Percentiles rank a stretch among this genome's conserved stretches.
These are phyloP conservation scores for Pseudogymnoascus sp. DNA, from an alignment of 2,329 filamentous ascomycete species.

Conservation along the genomic window DNA sequence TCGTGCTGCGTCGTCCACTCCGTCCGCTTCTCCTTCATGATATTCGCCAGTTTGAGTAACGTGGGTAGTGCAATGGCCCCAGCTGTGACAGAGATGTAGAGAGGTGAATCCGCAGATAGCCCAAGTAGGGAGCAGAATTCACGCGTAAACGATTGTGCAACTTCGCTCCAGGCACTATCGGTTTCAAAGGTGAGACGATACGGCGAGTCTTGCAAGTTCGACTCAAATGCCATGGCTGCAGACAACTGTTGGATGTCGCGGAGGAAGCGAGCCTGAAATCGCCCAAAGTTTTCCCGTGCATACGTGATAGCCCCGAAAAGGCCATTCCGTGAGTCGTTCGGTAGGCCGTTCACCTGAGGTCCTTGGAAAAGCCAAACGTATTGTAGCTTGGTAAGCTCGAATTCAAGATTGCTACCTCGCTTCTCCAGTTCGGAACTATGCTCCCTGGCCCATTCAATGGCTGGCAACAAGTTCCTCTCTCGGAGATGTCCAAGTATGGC, in stretches of 20 bases:
- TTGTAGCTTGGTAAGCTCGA: conserved; percentile 83
- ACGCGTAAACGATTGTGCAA: conserved; percentile 77
- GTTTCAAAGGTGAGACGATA: conserved; percentile 74
- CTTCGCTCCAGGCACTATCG: conserved; percentile 68
- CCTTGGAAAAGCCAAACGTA: conserved; percentile 83
- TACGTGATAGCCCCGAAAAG: conserved; percentile 63
- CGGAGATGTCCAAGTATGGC: conserved; percentile 73
- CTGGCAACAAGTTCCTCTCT: conserved; percentile 64
- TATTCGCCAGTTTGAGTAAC: conserved; percentile 76
- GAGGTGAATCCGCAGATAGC: conserved; percentile 80
- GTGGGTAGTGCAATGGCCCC: conserved; percentile 86
- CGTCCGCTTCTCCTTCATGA: conserved; percentile 81
- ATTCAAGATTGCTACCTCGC: conserved; percentile 86
- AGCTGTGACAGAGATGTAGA: conserved; percentile 87
- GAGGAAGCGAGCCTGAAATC: conserved; percentile 66
- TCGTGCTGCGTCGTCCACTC: conserved; percentile 93
- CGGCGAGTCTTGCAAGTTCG: conserved; percentile 67
- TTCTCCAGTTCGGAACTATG: conserved; percentile 65
- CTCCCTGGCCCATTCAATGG: conserved; percentile 74
- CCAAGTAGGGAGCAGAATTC: conserved; percentile 92
- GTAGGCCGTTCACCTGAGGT: conserved; percentile 42
- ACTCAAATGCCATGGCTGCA: conserved; percentile 68
- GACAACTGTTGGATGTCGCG: conserved; percentile 74
- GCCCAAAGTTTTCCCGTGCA: conserved; percentile 62
- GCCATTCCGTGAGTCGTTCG: conserved; percentile 47